A percentile compares a stretch with the other conserved stretches of the same genome.
Evolutionary conservation across 345 rosid genomes (phyloP).

Genomic region (Gossypium mustelinum): DNA sequence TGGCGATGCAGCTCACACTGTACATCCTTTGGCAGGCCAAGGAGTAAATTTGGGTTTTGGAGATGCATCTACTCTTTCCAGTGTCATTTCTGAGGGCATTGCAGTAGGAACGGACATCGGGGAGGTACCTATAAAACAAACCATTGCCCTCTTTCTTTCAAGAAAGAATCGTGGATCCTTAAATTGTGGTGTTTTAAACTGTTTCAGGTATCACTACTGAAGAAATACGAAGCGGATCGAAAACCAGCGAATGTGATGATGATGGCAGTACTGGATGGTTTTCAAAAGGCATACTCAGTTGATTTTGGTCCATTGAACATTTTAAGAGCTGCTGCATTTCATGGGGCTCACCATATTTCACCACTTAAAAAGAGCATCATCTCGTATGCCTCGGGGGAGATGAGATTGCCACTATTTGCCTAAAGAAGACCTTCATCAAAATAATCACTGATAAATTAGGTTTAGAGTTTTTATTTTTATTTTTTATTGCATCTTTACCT

Average conservation of each 20-base stretch:
- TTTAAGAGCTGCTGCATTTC: conserved; percentile 76
- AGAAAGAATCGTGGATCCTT: not conserved
- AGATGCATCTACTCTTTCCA: conserved; percentile 74
- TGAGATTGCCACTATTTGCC: conserved; percentile 48
- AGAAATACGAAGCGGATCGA: conserved; percentile 73
- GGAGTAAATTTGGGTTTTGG: conserved; percentile 83
- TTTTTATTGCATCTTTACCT: too few species aligned
- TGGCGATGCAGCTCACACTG: conserved; percentile 95
- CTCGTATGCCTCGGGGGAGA: conserved; percentile 80
- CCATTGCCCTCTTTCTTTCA: not conserved
- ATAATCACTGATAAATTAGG: too few species aligned
- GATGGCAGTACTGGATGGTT: conserved; percentile 88
- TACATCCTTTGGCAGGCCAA: conserved; percentile 97
- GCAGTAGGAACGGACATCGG: conserved; percentile 84
- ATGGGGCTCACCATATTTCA: conserved; percentile 69
- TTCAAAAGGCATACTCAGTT: conserved; percentile 78
- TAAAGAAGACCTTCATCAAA: conserved; percentile 9
- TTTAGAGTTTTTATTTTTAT: too few species aligned
- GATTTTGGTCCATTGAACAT: conserved; percentile 81
- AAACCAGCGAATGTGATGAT: conserved; percentile 70
- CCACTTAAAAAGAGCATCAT: conserved; percentile 79
- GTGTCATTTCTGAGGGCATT: conserved; percentile 61
- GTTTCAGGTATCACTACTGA: conserved; percentile 50
- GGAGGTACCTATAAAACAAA: conserved; percentile 48
- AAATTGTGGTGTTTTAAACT: not conserved